phyloP scores from a whole-genome alignment of 106 monocot genomes.

The Acorus gramineus region DNA sequence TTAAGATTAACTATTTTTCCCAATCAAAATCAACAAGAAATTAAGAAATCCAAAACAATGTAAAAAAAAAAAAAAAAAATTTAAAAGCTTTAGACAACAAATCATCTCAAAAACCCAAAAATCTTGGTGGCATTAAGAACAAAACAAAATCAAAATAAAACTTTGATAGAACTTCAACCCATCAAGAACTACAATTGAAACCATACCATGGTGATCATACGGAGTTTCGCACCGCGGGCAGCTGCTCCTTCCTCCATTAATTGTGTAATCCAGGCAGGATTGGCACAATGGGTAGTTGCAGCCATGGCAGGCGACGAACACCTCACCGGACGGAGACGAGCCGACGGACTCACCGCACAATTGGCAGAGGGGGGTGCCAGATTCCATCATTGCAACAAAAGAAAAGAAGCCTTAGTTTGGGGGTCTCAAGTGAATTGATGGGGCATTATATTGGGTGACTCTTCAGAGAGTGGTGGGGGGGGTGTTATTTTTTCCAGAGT shows the following conservation, averaged over 20 bases:
- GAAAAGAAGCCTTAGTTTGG: background rate
- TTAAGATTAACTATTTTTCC: too few species aligned
- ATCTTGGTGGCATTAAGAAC: too few species aligned
- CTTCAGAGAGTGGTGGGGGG: slow-evolving; percentile 1
- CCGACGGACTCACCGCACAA: slow-evolving; percentile 32
- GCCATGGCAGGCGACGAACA: slow-evolving; percentile 27
- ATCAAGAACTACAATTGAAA: background rate
- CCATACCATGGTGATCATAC: slow-evolving; percentile 19
- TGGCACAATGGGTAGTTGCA: slow-evolving; percentile 35
- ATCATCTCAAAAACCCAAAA: too few species aligned
- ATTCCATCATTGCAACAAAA: slow-evolving; percentile 26
- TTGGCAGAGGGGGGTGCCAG: slow-evolving; percentile 34
- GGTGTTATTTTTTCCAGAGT: slow-evolving; percentile 2
- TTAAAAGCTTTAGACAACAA: too few species aligned
- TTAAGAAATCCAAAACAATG: too few species aligned
- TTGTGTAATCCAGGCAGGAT: slow-evolving; percentile 40
- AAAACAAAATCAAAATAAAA: too few species aligned
- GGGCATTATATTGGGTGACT: slow-evolving; percentile 18
- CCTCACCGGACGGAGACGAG: slow-evolving; percentile 8
- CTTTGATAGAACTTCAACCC: too few species aligned
- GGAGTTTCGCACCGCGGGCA: slow-evolving; percentile 55
- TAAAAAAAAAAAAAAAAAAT: too few species aligned
- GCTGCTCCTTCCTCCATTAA: slow-evolving; percentile 19
- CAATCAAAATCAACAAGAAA: too few species aligned
- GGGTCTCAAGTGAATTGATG: background rate